These are phyloP conservation scores for Candida pseudofarinosa DNA, from an alignment of 805 yeast species.

Conservation along the genomic window DNA sequence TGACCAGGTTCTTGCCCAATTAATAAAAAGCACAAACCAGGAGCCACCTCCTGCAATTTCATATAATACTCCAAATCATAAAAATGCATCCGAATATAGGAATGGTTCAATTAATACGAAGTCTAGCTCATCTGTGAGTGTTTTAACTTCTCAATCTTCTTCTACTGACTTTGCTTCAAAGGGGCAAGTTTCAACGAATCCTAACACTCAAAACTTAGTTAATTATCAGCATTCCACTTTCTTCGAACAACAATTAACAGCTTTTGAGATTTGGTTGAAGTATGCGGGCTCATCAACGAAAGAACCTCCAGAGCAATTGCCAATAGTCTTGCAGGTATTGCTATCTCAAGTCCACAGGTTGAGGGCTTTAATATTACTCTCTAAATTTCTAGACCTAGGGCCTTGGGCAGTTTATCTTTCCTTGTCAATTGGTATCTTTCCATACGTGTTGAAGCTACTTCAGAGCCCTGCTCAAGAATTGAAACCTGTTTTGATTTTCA, in stretches of 20 bases:
- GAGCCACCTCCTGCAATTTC: conserved; percentile 5
- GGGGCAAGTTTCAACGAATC: not conserved
- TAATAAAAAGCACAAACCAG: conserved; percentile 41
- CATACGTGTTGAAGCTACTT: conserved; percentile 82
- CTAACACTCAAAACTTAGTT: conserved; percentile 19
- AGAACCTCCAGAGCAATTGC: conserved; percentile 91
- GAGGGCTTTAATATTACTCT: conserved; percentile 77
- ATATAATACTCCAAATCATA: conserved; percentile 23
- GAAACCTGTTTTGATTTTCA: conserved; percentile 89
- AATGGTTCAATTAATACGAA: conserved; percentile 1
- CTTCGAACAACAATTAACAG: conserved; percentile 93
- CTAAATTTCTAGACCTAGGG: conserved; percentile 86
- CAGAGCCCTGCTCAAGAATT: conserved; percentile 95
- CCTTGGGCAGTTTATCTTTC: conserved; percentile 97
- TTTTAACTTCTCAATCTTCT: not conserved
- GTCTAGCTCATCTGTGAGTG: conserved; percentile 14
- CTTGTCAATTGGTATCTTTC: conserved; percentile 90
- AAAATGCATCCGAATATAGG: conserved; percentile 15
- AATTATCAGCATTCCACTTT: conserved; percentile 88
- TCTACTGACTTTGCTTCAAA: not conserved
- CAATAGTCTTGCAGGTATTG: conserved; percentile 88
- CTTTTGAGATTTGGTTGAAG: conserved; percentile 93
- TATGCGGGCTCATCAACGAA: conserved; percentile 76
- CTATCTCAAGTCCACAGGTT: conserved; percentile 91
- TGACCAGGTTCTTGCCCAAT: conserved; percentile 82